Evolutionary conservation across 139 green algal genomes (phyloP), one percentile per base, ranked within the genome.

Genomic region (Chlamydomonas sp.): DNA sequence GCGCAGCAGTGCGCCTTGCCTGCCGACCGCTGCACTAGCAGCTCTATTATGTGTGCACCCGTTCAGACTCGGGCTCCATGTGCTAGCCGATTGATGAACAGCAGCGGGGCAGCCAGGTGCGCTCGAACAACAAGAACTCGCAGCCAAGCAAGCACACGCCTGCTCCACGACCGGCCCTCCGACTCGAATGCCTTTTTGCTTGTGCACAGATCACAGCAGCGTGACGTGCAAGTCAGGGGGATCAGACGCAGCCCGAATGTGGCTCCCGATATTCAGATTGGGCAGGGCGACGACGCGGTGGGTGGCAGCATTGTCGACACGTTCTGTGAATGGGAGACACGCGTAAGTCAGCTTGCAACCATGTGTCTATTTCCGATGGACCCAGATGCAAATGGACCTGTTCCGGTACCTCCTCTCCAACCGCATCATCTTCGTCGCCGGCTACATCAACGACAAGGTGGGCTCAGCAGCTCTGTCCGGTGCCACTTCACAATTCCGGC

Each of bases 391-490:
- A 80, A 93, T 96, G 61, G 97, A 98, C 90, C 92, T 99, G 80
- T 95, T 94, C 75, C 93, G 92, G 79, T 96, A 98, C 92, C 89
- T 99, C 10, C 86, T 98, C 31, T 87, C 91, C 1, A 96, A 99
- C 79, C 92, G 97, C 60, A 98, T 99, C 92, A 95, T 99, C 68
- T 98, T 98, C 90, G 68, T 99, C 2, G 93, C 93, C 4, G 89
- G 91, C 61, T 95, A 97, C 73, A 95, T 99, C 72, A 96, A 96
- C 84, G 96, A 98, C 84, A 92, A 97, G 90, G 96, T 91, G 18
- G 68, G 84, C 16, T 49, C 62, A n/a, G 3, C 8, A 1, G 63
- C 57, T 20, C 5, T 18, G 63, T 68, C 87, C 62, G 60, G 2
- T 80, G 59, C 1, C 61, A 16, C 20, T n/a, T n/a, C 59, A 58